Conservation (phyloP, 371 early-diverging fungal species). For the Apophysomyces sp. region DNA sequence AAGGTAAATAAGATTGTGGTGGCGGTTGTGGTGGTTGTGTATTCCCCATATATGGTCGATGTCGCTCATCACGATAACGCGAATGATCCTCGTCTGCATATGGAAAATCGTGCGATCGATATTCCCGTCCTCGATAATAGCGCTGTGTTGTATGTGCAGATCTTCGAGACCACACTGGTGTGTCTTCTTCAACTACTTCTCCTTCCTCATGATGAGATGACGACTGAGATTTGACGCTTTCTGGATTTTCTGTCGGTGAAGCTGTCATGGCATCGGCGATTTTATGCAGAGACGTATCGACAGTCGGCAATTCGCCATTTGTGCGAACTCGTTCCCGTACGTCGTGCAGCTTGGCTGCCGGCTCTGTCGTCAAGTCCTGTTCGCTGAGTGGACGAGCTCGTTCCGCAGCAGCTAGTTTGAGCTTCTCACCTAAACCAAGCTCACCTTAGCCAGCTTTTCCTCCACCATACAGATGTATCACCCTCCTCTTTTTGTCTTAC, state of each 20-base stretch:
- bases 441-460: not conserved
- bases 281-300: not conserved
- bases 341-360: not conserved
- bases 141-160: slow-evolving; percentile 1
- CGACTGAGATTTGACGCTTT: slow-evolving; percentile 8
- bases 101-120: slow-evolving; percentile 23
- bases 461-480: slow-evolving; percentile 5
- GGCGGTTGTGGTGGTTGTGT: slow-evolving; percentile 24
- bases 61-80: slow-evolving; percentile 28
- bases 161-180: slow-evolving; percentile 12
- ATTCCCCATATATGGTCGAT: slow-evolving; percentile 34
- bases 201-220: slow-evolving; percentile 32
- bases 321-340: not conserved
- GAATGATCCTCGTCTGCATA: slow-evolving; percentile 31
- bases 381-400: not conserved
- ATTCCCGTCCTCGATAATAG: slow-evolving; percentile 20
- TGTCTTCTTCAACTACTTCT: slow-evolving; percentile 26
- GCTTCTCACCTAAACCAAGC: slow-evolving; percentile 15
- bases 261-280: not conserved
- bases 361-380: not conserved
- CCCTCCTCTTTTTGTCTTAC: slow-evolving; percentile 15
- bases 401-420: slow-evolving; percentile 9
- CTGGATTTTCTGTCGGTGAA: not conserved
- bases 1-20: slow-evolving; percentile 26
- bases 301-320: not conserved